A percentile compares a stretch with the other conserved stretches of the same genome.
phyloP scores from a whole-genome alignment of 2,329 filamentous ascomycete genomes.

The Cladosporium colombiae region DNA sequence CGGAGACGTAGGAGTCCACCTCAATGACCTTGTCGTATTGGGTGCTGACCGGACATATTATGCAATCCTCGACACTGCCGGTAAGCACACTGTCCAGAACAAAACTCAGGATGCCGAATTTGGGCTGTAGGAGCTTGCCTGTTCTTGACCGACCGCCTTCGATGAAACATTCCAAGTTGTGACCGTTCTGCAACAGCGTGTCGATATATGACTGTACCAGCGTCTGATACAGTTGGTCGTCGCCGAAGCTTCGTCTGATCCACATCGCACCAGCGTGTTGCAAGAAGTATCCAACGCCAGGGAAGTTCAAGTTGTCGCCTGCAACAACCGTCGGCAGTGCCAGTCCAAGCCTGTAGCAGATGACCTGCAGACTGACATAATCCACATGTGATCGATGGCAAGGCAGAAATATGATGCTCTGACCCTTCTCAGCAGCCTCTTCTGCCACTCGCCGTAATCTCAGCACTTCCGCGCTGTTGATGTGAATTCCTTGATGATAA shows the following conservation, averaged over 20 bases:
- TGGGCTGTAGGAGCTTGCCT: conserved; percentile 88
- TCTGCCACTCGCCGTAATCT: conserved; percentile 79
- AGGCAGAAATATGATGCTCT: conserved; percentile 93
- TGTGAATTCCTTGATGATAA: conserved; percentile 95
- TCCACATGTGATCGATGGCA: conserved; percentile 95
- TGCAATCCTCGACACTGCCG: conserved; percentile 82
- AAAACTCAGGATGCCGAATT: conserved; percentile 93
- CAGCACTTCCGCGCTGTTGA: conserved; percentile 90
- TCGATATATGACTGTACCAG: conserved; percentile 97
- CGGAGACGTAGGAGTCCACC: conserved; percentile 92
- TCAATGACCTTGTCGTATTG: conserved; percentile 99
- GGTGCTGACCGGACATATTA: conserved; percentile 93
- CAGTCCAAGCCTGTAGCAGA: conserved; percentile 90
- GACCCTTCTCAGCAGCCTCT: conserved; percentile 79
- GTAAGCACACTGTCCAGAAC: conserved; percentile 87
- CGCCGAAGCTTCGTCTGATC: conserved; percentile 88
- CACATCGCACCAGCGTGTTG: conserved; percentile 97
- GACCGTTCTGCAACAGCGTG: conserved; percentile 83
- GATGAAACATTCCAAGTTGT: conserved; percentile 96
- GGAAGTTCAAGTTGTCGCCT: conserved; percentile 95
- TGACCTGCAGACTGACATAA: conserved; percentile 90
- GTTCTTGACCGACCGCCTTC: conserved; percentile 83
- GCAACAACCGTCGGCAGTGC: conserved; percentile 89
- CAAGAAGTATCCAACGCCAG: conserved; percentile 82
- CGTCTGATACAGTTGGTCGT: conserved; percentile 85